Conservation (phyloP, 768 basidiomycete genomes). For the Boletus fagicola region DNA sequence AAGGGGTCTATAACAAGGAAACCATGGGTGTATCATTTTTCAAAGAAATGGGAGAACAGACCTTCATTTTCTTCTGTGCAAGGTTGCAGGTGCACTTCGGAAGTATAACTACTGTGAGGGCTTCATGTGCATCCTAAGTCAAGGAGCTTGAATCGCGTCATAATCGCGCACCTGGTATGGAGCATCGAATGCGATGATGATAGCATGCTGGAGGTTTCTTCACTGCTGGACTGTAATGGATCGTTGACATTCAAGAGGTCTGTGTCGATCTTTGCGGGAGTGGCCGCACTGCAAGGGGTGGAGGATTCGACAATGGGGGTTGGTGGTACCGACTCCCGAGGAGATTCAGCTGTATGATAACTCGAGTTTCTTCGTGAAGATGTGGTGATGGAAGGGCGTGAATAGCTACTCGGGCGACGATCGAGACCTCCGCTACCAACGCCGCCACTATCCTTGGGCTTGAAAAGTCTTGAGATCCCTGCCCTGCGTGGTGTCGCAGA, state of each 20-base stretch:
- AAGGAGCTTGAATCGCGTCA: neutral
- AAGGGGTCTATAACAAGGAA: constrained; percentile 2
- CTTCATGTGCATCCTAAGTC: constrained; percentile 8
- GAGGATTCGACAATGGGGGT: constrained; percentile 12
- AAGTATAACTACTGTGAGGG: constrained; percentile 12
- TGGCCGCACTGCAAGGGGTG: neutral
- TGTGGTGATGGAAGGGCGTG: neutral
- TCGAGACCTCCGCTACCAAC: neutral
- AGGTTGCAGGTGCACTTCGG: constrained; percentile 8
- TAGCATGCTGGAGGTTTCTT: neutral
- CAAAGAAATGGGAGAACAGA: neutral
- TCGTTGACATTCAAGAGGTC: neutral
- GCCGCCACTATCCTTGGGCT: neutral
- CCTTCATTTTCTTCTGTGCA: constrained; percentile 8
- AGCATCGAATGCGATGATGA: constrained; percentile 2
- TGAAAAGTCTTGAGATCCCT: neutral
- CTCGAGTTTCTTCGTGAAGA: constrained; percentile 1
- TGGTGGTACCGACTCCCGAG: neutral
- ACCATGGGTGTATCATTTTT: neutral
- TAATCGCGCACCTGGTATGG: constrained; percentile 8
- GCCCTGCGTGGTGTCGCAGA: neutral
- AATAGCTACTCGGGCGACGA: neutral
- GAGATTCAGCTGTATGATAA: constrained; percentile 14
- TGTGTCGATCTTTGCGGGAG: neutral
- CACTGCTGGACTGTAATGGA: neutral